Percentiles rank a stretch among this genome's conserved stretches.
Conservation (phyloP, 305 asterid species). For the Striga hermonthica region DNA sequence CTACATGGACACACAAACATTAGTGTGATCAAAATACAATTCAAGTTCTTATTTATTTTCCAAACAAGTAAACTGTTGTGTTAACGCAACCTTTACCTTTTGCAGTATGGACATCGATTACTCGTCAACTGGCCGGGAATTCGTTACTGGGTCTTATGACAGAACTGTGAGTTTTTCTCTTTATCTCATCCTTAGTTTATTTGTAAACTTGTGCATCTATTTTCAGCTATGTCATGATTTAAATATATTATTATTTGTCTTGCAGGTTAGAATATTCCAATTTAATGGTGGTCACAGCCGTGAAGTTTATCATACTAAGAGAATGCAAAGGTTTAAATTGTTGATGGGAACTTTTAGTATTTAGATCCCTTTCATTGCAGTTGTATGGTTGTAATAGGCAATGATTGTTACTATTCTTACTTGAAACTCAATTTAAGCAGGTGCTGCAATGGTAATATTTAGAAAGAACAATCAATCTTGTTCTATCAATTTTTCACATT, state of each 20-base stretch:
- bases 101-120: conserved; percentile 96
- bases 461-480: background rate
- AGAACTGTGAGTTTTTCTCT: conserved; percentile 67
- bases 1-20: background rate
- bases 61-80: background rate
- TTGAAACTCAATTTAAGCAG: conserved; percentile 9
- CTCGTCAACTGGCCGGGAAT: conserved; percentile 97
- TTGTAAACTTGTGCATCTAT: conserved; percentile 7
- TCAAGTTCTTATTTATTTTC: conserved; percentile 12
- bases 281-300: conserved; percentile 95
- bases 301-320: conserved; percentile 88
- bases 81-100: conserved; percentile 28
- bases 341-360: conserved; percentile 6
- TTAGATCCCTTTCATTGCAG: conserved; percentile 16
- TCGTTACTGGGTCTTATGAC: conserved; percentile 95
- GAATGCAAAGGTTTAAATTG: conserved; percentile 83
- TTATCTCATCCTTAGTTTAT: background rate
- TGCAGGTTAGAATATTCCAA: conserved; percentile 86
- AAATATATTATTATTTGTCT: conserved; percentile 24
- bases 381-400: conserved; percentile 5
- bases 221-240: background rate
- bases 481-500: background rate
- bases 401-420: conserved; percentile 2
- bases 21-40: background rate
- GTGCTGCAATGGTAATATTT: conserved; percentile 13